Conservation (phyloP, 163 green algal species). For the Chlorella variabilis region DNA sequence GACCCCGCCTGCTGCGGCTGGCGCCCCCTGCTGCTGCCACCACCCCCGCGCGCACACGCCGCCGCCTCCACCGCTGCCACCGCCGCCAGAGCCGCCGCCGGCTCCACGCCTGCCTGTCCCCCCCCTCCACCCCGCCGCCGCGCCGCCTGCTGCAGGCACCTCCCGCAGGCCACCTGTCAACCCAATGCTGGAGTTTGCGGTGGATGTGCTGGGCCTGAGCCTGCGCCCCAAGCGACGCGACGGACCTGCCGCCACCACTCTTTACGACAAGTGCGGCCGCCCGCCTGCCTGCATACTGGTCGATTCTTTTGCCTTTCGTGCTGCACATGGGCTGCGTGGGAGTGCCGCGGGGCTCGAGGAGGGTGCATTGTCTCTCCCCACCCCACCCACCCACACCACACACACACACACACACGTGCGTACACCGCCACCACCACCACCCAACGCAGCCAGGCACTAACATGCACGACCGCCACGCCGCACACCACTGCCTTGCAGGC, state of each 20-base stretch:
- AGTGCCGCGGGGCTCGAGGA: not conserved
- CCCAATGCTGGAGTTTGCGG: slow-evolving; percentile 20
- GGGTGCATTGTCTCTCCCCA: no score
- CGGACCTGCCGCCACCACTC: not conserved
- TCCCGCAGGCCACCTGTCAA: slow-evolving; percentile 31
- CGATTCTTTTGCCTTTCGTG: not conserved
- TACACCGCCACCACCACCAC: no score
- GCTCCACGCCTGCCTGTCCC: not conserved
- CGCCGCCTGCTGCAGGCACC: slow-evolving; percentile 16
- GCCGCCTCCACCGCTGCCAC: no score
- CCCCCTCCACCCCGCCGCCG: not conserved
- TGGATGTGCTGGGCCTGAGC: slow-evolving; percentile 25
- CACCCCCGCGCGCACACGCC: no score
- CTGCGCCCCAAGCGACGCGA: slow-evolving; percentile 31
- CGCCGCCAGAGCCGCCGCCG: no score
- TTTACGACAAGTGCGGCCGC: slow-evolving; percentile 29
- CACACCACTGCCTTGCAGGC: not conserved
- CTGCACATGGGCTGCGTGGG: not conserved
- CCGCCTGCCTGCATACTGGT: not conserved
- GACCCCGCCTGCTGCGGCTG: no score
- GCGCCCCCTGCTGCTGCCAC: no score
- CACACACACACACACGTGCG: no score
- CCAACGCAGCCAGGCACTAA: no score
- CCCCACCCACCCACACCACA: no score
- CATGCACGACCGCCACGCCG: no score